phyloP scores from a whole-genome alignment of 2,329 filamentous ascomycete genomes.

The Microdochium trichocladiopsis region DNA sequence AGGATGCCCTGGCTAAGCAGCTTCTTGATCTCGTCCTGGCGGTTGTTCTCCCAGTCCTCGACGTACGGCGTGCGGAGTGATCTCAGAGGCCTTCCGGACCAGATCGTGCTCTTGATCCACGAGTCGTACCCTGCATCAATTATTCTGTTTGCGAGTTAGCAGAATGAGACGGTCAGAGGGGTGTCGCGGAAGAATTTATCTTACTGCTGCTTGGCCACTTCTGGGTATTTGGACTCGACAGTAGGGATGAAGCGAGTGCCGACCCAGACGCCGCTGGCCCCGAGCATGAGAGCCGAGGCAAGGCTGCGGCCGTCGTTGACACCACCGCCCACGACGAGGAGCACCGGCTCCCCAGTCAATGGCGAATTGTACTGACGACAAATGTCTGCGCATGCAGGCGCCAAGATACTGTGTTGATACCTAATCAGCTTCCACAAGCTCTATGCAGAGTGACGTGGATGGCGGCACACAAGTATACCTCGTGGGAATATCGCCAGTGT shows the following conservation, averaged over 20 bases:
- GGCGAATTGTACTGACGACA: slow-evolving; percentile 77
- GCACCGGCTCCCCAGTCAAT: slow-evolving; percentile 78
- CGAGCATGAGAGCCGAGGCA: slow-evolving; percentile 86
- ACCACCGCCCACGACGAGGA: slow-evolving; percentile 89
- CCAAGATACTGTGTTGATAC: slow-evolving; percentile 56
- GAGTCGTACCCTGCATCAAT: not conserved
- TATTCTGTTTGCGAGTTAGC: not conserved
- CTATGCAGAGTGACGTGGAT: not conserved
- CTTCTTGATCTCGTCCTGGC: slow-evolving; percentile 1
- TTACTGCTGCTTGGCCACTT: not conserved
- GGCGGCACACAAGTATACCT: slow-evolving; percentile 20
- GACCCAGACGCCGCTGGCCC: slow-evolving; percentile 89
- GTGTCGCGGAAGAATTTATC: not conserved
- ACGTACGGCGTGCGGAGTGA: not conserved
- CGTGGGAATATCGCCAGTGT: slow-evolving; percentile 91
- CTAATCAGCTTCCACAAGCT: slow-evolving; percentile 14
- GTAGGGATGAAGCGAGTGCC: slow-evolving; percentile 78
- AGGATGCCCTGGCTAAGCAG: not conserved
- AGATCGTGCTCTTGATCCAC: slow-evolving; percentile 1
- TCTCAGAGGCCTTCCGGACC: not conserved
- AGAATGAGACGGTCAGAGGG: not conserved
- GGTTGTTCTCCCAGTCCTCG: slow-evolving; percentile 1
- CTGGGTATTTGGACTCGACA: not conserved
- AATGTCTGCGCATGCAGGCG: slow-evolving; percentile 82
- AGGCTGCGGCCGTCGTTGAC: slow-evolving; percentile 89